Evolutionary conservation across 2,329 filamentous ascomycete genomes (phyloP).

Genomic region (Ascochyta clinopodiicola): DNA sequence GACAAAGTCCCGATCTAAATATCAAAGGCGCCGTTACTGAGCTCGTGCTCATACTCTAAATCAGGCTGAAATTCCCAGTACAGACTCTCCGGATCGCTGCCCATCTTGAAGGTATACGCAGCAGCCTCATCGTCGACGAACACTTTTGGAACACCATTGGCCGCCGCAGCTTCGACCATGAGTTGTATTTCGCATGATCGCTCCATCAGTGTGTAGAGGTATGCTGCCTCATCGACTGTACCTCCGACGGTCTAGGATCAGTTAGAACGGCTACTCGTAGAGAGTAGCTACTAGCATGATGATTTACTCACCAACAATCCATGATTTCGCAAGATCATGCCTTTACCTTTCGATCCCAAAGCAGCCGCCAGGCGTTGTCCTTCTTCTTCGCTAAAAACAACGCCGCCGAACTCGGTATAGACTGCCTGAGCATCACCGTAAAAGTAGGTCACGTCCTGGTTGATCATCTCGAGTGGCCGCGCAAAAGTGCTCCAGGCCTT

Average conservation of each 20-base stretch:
- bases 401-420: slow-evolving; percentile 69
- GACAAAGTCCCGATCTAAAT: slow-evolving; percentile 1
- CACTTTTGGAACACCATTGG: slow-evolving; percentile 59
- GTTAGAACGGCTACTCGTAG: slow-evolving; percentile 6
- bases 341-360: slow-evolving; percentile 67
- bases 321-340: slow-evolving; percentile 72
- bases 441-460: slow-evolving; percentile 70
- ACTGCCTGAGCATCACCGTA: slow-evolving; percentile 68
- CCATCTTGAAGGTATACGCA: slow-evolving; percentile 59
- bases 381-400: slow-evolving; percentile 69
- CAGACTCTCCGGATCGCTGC: slow-evolving; percentile 55
- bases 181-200: slow-evolving; percentile 73
- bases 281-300: background rate
- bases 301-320: slow-evolving; percentile 61
- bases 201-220: slow-evolving; percentile 72
- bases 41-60: slow-evolving; percentile 53
- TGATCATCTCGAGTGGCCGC: slow-evolving; percentile 72
- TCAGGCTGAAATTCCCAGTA: slow-evolving; percentile 62
- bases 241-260: slow-evolving; percentile 63
- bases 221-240: slow-evolving; percentile 78
- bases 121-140: slow-evolving; percentile 64
- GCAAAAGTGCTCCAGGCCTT: slow-evolving; percentile 73
- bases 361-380: slow-evolving; percentile 68
- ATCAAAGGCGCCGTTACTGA: slow-evolving; percentile 35
- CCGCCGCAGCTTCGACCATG: slow-evolving; percentile 70